Evolutionary conservation across 768 basidiomycete genomes (phyloP), one percentile per base, ranked within the genome.

Genomic region (Fomitopsis serialis): DNA sequence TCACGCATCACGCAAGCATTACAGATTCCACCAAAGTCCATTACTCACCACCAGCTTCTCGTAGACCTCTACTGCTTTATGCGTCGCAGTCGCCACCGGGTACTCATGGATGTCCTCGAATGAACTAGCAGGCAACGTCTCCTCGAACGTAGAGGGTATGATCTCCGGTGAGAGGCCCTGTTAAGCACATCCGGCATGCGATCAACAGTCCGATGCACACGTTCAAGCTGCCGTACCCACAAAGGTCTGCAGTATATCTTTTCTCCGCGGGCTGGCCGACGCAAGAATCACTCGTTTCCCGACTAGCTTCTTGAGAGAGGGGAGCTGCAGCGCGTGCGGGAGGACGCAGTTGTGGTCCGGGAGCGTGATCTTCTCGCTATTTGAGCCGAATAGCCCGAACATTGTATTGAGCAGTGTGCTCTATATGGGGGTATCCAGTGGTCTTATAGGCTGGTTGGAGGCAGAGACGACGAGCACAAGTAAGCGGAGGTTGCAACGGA

Each of bases 31-130:
- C 11, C 6, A 7, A 45, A 27, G 25, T 8, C 10, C 22, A 17
- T 11, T 1, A 70, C 82, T 61, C 60, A 84, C 79, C 46, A 90
- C 83, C n/a, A 93, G 73, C n/a, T 84, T 73, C 68, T 87, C 81
- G 63, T 94, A 94, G 21, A 92, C 95, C 66, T 94, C 90, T 37
- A 87, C 83, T 25, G 82, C 95, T 78, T 90, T 89, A 60, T 87
- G 80, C 2, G 77, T 79, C 11, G 87, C 87, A 0, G 87, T 93
- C 4, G 87, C 78, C 7, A 87, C 84, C 0, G 87, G 84, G 64
- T 92, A 89, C 61, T 86, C 85, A 34, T 82, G 82, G 17, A 82
- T 72, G 57, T 88, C 80, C 9, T 82, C 80, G 63, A 91, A 98
- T 1, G 79, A 77, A 10, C 72, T 69, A 27, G 86, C 70, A 0